Conservation (phyloP, 2,329 filamentous ascomycete species). For the Phialocephala subalpina region DNA sequence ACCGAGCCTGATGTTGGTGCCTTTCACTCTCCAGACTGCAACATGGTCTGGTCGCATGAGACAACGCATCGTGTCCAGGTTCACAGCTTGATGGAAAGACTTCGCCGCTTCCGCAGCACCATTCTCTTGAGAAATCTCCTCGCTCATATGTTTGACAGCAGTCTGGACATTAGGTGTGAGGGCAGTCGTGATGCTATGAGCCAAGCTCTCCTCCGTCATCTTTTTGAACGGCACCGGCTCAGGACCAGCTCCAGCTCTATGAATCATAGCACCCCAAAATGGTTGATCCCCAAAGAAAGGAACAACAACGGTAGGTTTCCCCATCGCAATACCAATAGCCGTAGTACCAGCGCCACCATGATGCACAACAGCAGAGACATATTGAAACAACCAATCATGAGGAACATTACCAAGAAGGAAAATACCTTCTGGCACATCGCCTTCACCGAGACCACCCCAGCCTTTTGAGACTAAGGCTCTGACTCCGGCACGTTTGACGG, state of each 20-base stretch:
- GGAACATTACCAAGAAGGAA: constrained; percentile 78
- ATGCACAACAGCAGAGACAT: constrained; percentile 71
- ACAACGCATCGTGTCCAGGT: constrained; percentile 71
- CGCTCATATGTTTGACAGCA: constrained; percentile 66
- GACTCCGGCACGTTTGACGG: constrained; percentile 68
- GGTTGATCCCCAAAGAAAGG: constrained; percentile 83
- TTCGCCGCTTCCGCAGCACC: constrained; percentile 71
- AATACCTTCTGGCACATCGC: constrained; percentile 63
- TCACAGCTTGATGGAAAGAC: constrained; percentile 60
- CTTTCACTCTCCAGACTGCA: constrained; percentile 55
- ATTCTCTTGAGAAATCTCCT: constrained; percentile 65
- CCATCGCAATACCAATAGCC: constrained; percentile 75
- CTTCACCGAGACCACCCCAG: constrained; percentile 74
- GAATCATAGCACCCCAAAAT: constrained; percentile 79
- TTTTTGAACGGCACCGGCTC: constrained; percentile 73
- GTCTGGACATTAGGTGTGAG: constrained; percentile 65
- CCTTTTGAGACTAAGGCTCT: constrained; percentile 77
- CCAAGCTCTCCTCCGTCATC: constrained; percentile 68
- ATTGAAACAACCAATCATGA: constrained; percentile 79
- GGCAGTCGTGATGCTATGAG: constrained; percentile 73
- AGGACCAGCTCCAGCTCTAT: constrained; percentile 69
- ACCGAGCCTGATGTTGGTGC: constrained; percentile 65
- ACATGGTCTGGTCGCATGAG: constrained; percentile 54
- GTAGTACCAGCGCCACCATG: constrained; percentile 81
- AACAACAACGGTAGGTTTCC: constrained; percentile 72